Evolutionary conservation across 371 early-diverging fungal genomes (phyloP).

Genomic region (Mucor racemosus): DNA sequence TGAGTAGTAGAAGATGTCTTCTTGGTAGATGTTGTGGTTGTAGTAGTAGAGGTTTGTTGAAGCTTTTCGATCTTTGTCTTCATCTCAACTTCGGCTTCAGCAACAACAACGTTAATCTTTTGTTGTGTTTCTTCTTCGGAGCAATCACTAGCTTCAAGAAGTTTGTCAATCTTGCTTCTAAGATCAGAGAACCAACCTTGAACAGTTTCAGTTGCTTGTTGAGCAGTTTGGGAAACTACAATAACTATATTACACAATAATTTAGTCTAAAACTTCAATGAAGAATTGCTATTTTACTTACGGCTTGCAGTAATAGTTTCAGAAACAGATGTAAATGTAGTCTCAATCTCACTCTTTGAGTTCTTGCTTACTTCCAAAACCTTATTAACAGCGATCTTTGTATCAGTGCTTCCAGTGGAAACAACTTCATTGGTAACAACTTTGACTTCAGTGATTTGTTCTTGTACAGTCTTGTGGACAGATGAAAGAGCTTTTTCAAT

Average conservation of each 20-base stretch:
- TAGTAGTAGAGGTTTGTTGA: constrained; percentile 19
- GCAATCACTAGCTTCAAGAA: constrained; percentile 30
- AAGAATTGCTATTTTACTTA: constrained; percentile 16
- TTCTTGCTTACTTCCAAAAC: constrained; percentile 19
- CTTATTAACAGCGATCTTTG: constrained; percentile 25
- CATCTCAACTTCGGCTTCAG: constrained; percentile 38
- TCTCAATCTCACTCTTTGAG: constrained; percentile 28
- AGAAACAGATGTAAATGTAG: constrained; percentile 23
- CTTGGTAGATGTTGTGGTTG: constrained; percentile 1
- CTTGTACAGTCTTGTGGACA: constrained; percentile 33
- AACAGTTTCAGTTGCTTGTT: constrained; percentile 29
- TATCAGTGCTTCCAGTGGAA: constrained; percentile 7
- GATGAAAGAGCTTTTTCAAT: constrained; percentile 25
- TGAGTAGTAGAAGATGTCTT: constrained; percentile 6
- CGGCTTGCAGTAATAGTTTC: constrained; percentile 25
- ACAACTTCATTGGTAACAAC: constrained; percentile 22
- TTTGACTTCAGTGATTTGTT: constrained; percentile 32
- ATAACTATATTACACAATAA: neutral
- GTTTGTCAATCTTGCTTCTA: constrained; percentile 8
- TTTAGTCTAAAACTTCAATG: neutral
- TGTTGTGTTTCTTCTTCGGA: constrained; percentile 24
- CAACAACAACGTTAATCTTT: constrained; percentile 26
- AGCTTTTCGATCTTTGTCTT: constrained; percentile 28
- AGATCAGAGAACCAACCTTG: constrained; percentile 28
- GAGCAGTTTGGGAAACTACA: constrained; percentile 27